These are phyloP conservation scores for Marasmius sp. DNA, from an alignment of 1,284 basidiomycete genomes.

Conservation along the genomic window DNA sequence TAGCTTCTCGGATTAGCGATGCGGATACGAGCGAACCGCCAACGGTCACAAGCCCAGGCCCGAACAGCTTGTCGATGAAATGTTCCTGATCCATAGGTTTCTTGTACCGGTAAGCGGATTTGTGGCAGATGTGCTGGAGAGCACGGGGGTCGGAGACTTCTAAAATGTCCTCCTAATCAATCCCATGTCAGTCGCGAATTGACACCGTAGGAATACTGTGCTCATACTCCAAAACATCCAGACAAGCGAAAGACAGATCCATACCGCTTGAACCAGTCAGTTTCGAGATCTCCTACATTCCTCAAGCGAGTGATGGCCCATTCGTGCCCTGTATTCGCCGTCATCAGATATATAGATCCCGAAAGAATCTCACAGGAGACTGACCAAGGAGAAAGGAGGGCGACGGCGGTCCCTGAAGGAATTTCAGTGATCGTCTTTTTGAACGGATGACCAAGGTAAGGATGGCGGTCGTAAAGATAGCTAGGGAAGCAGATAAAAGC, in stretches of 20 bases:
- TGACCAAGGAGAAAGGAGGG: constrained; percentile 11
- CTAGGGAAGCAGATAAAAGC: no score
- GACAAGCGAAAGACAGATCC: constrained; percentile 28
- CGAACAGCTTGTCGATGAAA: background rate
- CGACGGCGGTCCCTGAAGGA: constrained; percentile 9
- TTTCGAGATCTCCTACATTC: constrained; percentile 31
- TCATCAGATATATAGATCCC: no score
- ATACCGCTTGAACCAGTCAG: constrained; percentile 28
- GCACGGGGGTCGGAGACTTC: background rate
- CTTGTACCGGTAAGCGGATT: background rate
- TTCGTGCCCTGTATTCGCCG: constrained; percentile 21
- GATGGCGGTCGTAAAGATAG: no score
- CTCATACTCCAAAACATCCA: constrained; percentile 20
- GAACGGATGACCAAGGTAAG: background rate
- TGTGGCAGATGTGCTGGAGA: constrained; percentile 1
- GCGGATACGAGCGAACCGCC: background rate
- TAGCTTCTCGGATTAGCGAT: background rate
- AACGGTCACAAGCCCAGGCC: background rate
- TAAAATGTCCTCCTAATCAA: background rate
- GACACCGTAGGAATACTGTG: background rate
- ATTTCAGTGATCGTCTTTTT: constrained; percentile 2
- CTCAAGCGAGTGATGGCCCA: constrained; percentile 19
- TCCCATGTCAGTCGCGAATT: background rate
- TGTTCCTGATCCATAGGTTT: background rate
- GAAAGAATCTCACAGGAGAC: background rate